Base-by-base conservation (phyloP, 805 yeast genomes). In the Schwanniomyces vanrijiae region DNA sequence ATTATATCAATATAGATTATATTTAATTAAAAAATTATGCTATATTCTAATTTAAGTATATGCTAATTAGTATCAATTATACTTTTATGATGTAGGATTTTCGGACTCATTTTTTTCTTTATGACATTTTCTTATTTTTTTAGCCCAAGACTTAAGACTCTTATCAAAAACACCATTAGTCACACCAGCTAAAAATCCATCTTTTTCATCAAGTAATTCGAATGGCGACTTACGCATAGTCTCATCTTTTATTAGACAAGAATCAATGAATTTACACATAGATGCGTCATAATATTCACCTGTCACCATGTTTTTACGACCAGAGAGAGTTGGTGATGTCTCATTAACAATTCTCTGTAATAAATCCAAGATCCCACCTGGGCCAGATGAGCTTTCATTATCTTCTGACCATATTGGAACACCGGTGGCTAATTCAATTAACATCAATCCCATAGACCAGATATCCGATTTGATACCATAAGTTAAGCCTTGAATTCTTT, bases 391-490 rank as follows among this genome's bases (percentile, higher is more conserved):
- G 44, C 50, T 56, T 6, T 45, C 64, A 31, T 50, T 55, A 22
- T 77, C 78, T 50, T 81, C 84, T 19, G 80, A 78, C 73, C 91
- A 84, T 2, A 97, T 94, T 55, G 86, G 85, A 45, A 75, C 76
- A 0, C 98, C 98, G 3, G 88, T 81, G 0, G 96, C 92, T 44
- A 94, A 72, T 64, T 94, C 98, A 43, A 89, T 82, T 35, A 94
- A 73, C 84, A 91, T 87, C 39, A 94, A 72, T 1, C 99, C 99
- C 54, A 91, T 70, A 0, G 97, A 90, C 99, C 99, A 94, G 10
- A 94, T 92, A 64, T 94, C 99, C 33, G 96, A 92, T 55, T 91
- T 90, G n/a, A 91, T 85, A 7, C 96, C 87, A 67, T 94, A 94
- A 8, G 85, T 84, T 37, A 88, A 89, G 16, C 99, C 99, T 67